These are phyloP conservation scores for Penicillium verhagenii DNA, from an alignment of 495 filamentous ascomycete species.

Conservation along the genomic window DNA sequence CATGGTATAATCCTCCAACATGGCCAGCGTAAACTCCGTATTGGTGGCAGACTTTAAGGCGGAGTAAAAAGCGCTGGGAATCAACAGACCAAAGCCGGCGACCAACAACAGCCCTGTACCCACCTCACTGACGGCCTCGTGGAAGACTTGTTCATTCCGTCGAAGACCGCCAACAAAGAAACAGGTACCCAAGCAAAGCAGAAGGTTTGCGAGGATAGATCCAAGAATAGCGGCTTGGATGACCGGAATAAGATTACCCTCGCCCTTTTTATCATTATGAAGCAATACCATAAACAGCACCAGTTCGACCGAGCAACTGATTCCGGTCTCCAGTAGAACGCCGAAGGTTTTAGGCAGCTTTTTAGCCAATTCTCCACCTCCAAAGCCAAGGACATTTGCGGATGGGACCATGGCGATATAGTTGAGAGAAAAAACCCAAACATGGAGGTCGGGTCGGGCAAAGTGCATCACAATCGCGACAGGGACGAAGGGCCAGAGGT, in stretches of 20 bases:
- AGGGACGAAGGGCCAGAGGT: slow-evolving; percentile 76
- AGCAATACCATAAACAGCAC: slow-evolving; percentile 76
- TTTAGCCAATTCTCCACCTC: slow-evolving; percentile 74
- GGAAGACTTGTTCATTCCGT: slow-evolving; percentile 64
- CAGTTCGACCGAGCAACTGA: slow-evolving; percentile 78
- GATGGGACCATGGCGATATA: slow-evolving; percentile 85
- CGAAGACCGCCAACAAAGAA: slow-evolving; percentile 75
- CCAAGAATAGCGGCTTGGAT: slow-evolving; percentile 83
- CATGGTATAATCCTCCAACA: slow-evolving; percentile 51
- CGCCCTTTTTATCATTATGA: slow-evolving; percentile 34
- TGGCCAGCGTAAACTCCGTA: slow-evolving; percentile 26
- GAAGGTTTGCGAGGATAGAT: slow-evolving; percentile 74
- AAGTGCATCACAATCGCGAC: slow-evolving; percentile 66
- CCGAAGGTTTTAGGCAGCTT: slow-evolving; percentile 78
- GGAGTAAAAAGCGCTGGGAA: slow-evolving; percentile 75
- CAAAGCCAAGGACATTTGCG: slow-evolving; percentile 85
- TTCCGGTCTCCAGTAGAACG: slow-evolving; percentile 71
- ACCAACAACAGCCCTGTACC: slow-evolving; percentile 78
- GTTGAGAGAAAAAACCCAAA: slow-evolving; percentile 67
- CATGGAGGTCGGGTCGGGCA: slow-evolving; percentile 56
- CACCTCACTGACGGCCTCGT: slow-evolving; percentile 75
- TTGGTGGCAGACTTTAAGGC: slow-evolving; percentile 50
- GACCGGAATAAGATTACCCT: slow-evolving; percentile 56
- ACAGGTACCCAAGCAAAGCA: slow-evolving; percentile 72
- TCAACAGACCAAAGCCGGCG: slow-evolving; percentile 76